Evolutionary conservation across 2,329 filamentous ascomycete genomes (phyloP), one percentile per base, ranked within the genome.

Genomic region (Epichloe gansuensis): DNA sequence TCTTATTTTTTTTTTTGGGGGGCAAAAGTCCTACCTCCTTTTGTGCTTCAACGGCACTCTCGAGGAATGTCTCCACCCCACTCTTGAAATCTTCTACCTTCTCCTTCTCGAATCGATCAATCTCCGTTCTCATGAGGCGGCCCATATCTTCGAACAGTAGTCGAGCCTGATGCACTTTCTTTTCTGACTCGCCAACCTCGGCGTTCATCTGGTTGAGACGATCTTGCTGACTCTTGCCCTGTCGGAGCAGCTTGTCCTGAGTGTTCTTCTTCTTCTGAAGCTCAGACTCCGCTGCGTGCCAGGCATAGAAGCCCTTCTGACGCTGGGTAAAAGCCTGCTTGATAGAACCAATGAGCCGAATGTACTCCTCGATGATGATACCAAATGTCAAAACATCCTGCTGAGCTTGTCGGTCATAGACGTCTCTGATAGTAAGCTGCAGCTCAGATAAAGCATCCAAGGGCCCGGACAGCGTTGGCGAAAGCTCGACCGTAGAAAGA

Each of bases 21-120:
- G 4, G 17, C 17, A 21, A 21, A 4, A n/a, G 12, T 9, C 80
- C 68, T 66, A 93, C 91, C 84, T 98, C 93, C 71, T 98, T 98
- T 72, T 98, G 93, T 51, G 91, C 93, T 70, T 98, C 93, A 4
- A 98, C 89, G 3, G 93, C 89, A 63, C 93, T 90, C 73, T 98
- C 93, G 60, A 98, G 70, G 70, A 95, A 98, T 1, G 93, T 98
- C 73, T 98, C 93, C 2, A 98, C 90, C 0, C 90, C 91, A 56
- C 87, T 93, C 75, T 98, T 98, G 69, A 98, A 98, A 66, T 98
- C 93, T 66, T 98, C 93, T 3, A 98, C 93, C 74, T 98, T 98
- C 70, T 98, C 93, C 61, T 80, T 81, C 71, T 98, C 93, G 63
- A 98, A 98, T 17, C 90, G 78, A 62, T 97, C 93, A 58, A 98